Evolutionary conservation across 257 asterid genomes (phyloP), one percentile per base, ranked within the genome.

Genomic region (Marsdenia floribunda): DNA sequence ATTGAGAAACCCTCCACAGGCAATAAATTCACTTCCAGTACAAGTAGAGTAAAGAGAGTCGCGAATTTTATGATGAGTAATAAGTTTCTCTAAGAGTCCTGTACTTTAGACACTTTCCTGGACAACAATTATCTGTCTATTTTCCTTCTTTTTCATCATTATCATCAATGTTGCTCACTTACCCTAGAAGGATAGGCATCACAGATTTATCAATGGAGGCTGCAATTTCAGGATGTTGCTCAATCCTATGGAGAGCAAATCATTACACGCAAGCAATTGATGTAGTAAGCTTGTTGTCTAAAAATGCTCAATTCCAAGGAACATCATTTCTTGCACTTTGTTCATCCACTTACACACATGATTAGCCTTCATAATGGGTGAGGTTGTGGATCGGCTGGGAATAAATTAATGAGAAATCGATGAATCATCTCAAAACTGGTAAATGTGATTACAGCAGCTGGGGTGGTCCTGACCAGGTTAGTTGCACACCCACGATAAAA

Each of bases 341-440:
- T 38, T 38, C 52, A 71, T 68, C 52, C 50, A 37, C 12, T 61
- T 35, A 18, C 19, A 50, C 24, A 3, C 19, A 22, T 49, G 64
- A 72, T 63, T 46, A 72, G 68, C 42, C 77, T 54, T 88, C 87
- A 87, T 59, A 88, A 76, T 29, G 96, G 75, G 21, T 88, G 90
- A 73, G 86, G 79, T 72, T 88, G 93, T 35, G 96, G 86, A 80
- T 89, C 97, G 3, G 97, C 84, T 58, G 96, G 96, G 70, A 81
- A 89, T 49, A 80, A 7, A 55, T 82, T 86, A 66, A 89, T 85
- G 76, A 92, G 98, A 80, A 88, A 90, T 14, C 97, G 93, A 80
- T 94, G 99, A 82, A 94, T 92, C 98, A 92, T 94, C 86, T 92
- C 99, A 73, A 92, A 94, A 83, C 99, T 94, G 74, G 99, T 94